A percentile compares a stretch with the other conserved stretches of the same genome.
Conservation (phyloP, 2,329 filamentous ascomycete species). For the Chrysoporthe cubensis region DNA sequence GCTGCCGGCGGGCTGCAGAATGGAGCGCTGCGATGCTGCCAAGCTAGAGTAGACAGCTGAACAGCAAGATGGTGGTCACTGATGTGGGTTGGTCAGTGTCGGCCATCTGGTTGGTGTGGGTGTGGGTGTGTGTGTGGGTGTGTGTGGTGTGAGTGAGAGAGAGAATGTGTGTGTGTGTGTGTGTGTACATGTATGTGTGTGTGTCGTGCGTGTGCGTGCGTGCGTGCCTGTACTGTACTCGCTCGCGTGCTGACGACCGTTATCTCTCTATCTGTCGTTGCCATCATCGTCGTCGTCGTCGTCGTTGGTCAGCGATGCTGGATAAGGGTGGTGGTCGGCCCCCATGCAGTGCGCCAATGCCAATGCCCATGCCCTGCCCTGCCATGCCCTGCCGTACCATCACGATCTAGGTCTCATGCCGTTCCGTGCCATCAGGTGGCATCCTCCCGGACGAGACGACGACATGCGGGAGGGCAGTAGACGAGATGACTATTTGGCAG, state of each 20-base stretch:
- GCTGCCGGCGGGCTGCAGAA: background rate
- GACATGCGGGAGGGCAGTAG: background rate
- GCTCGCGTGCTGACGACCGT: too few species aligned
- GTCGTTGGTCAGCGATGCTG: background rate
- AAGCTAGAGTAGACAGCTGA: conserved; percentile 7
- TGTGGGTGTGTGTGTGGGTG: background rate
- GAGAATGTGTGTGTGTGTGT: background rate
- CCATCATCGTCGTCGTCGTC: background rate
- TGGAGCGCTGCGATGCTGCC: background rate
- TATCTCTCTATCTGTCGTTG: background rate
- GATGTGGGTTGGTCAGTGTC: background rate
- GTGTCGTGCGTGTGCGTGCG: background rate
- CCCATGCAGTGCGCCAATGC: background rate
- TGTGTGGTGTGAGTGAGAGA: too few species aligned
- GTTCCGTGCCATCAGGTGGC: background rate
- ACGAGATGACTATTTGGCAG: conserved; percentile 5
- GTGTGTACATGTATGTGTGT: background rate
- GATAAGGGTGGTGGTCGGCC: background rate
- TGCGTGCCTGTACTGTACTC: background rate
- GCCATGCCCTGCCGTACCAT: background rate
- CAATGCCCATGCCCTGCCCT: background rate
- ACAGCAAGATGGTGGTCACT: background rate
- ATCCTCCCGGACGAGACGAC: background rate
- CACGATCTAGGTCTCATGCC: background rate
- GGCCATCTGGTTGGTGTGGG: background rate